Evolutionary conservation across 2,329 filamentous ascomycete species (phyloP).

Genomic region (Aaosphaeria pasadenensis): DNA sequence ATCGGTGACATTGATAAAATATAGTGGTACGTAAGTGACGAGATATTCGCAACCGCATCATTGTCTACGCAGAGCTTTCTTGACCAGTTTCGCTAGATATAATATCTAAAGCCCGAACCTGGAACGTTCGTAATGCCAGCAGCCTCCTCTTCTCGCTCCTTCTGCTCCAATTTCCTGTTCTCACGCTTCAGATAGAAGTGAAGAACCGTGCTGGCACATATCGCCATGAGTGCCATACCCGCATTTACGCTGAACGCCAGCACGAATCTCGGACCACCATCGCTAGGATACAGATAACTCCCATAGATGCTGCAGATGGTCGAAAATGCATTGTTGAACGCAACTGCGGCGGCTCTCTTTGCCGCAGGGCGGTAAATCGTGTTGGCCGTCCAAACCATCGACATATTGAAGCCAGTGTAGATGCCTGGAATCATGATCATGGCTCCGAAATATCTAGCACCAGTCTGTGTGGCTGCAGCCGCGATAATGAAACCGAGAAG

Average conservation of each 20-base stretch:
- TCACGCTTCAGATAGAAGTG: constrained; percentile 1
- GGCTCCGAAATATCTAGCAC: constrained; percentile 18
- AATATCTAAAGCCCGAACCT: neutral
- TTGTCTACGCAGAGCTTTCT: no score
- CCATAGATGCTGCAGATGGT: constrained; percentile 4
- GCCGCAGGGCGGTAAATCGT: constrained; percentile 49
- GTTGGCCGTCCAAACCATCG: constrained; percentile 5
- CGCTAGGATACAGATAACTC: constrained; percentile 1
- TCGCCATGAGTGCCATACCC: constrained; percentile 2
- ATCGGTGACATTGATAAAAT: no score
- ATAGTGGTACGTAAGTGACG: no score
- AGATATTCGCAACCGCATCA: no score
- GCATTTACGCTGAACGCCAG: constrained; percentile 4
- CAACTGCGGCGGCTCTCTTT: constrained; percentile 56
- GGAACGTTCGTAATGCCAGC: neutral
- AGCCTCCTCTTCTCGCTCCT: neutral
- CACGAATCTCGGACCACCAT: constrained; percentile 1
- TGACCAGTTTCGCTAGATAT: neutral
- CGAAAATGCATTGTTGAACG: constrained; percentile 47
- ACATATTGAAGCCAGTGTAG: constrained; percentile 5
- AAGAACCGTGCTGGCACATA: constrained; percentile 1
- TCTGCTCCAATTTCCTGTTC: constrained; percentile 3
- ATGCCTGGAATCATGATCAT: constrained; percentile 3
- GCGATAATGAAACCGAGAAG: constrained; percentile 52
- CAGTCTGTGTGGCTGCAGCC: constrained; percentile 52